Evolutionary conservation across 2,329 filamentous ascomycete genomes (phyloP).

Genomic region (Penicillium sp.): DNA sequence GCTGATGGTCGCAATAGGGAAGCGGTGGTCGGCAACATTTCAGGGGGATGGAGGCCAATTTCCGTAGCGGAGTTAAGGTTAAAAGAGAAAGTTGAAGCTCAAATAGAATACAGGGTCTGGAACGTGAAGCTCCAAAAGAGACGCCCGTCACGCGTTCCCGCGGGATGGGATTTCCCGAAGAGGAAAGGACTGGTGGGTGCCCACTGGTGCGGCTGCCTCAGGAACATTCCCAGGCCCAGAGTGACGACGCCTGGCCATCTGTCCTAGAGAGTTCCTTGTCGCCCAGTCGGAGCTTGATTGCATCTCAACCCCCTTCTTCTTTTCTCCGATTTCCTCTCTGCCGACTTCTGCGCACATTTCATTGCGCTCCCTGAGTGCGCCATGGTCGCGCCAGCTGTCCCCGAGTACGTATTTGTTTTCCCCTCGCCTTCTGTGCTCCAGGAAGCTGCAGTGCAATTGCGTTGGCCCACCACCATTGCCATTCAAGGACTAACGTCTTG

Average conservation of each 20-base stretch:
- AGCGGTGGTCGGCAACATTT: conserved; percentile 26
- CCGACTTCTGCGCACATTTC: conserved; percentile 9
- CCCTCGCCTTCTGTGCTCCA: conserved; percentile 30
- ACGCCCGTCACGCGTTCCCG: conserved; percentile 29
- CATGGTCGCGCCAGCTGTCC: conserved; percentile 77
- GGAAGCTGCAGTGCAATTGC: conserved; percentile 29
- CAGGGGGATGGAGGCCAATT: conserved; percentile 16
- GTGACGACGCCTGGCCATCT: conserved; percentile 23
- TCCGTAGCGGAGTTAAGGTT: background rate
- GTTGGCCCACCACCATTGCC: conserved; percentile 19
- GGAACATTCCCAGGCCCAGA: conserved; percentile 19
- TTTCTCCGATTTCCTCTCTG: background rate
- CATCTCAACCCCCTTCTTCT: conserved; percentile 2
- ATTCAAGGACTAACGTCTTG: conserved; percentile 26
- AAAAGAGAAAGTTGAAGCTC: background rate
- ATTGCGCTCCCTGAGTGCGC: conserved; percentile 40
- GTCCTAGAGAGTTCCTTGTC: conserved; percentile 5
- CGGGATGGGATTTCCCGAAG: conserved; percentile 23
- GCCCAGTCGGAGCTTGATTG: conserved; percentile 2
- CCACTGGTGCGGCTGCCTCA: conserved; percentile 20
- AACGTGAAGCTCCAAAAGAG: conserved; percentile 11
- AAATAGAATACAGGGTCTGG: conserved; percentile 6
- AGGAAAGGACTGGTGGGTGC: conserved; percentile 23
- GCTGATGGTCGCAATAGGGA: conserved; percentile 15
- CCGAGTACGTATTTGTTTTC: conserved; percentile 63